Base-by-base conservation (phyloP, 306 rosid genomes). In the Fragaria ananassa region DNA sequence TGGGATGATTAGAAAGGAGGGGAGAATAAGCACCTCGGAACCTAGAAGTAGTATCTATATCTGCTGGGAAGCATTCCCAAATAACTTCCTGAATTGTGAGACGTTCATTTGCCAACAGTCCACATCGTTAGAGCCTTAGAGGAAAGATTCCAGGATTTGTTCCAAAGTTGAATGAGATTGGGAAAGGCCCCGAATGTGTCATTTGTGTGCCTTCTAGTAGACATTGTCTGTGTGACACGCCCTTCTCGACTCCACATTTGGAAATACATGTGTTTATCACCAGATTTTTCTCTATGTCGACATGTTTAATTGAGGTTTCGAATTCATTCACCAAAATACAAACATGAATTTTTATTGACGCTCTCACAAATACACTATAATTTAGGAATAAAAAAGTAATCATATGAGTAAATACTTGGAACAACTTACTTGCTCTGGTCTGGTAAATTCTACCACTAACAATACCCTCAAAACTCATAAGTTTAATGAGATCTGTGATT, bases 101-200 rank as follows among this genome's bases (percentile, higher is more conserved):
- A 8, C 45, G 45, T 81, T 60, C 61, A 31, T 21, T 41, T n/a
- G 68, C 13, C 35, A 29, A 10, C 74, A 70, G 56, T 81, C 50
- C 54, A 35, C 51, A 5, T 41, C 67, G 15, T 35, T 18, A 12
- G 47, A 44, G 47, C 47, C 12, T 44, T 44, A 41, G 39, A 60
- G 42, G 23, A 73, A 41, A 21, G 17, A 44, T 74, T 74, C 70
- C 21, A 42, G 69, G 77, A 74, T 74, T 74, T 74, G 77, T 74
- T 60, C 77, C 46, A 60, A 60, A 74, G 77, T 60, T 10, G 77
- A 5, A 27, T 27, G 29, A 37, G 47, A 37, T 7, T 9, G 70
- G 47, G 29, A 65, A 1, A 65, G 47, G 70, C 29, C 66, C 75
- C 9, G 45, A 44, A 27, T 19, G 60, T 25, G 63, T 18, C 29